phyloP scores from a whole-genome alignment of 768 basidiomycete genomes.

The Pluteus cervinus region DNA sequence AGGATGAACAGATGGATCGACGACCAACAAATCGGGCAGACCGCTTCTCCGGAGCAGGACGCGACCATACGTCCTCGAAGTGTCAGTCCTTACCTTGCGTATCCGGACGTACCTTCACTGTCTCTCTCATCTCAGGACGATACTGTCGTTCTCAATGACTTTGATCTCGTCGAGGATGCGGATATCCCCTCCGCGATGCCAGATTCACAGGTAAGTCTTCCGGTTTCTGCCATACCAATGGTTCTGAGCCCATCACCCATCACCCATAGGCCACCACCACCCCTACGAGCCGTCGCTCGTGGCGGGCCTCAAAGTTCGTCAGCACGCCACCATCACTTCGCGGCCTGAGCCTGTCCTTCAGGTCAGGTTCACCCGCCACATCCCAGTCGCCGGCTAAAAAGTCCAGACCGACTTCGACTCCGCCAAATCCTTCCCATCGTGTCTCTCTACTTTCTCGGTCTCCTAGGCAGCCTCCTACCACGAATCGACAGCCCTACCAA shows the following conservation, averaged over 20 bases:
- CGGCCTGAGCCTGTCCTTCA: constrained; percentile 39
- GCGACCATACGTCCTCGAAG: constrained; percentile 9
- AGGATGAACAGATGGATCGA: constrained; percentile 50
- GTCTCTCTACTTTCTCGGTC: constrained; percentile 36
- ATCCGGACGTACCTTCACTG: constrained; percentile 29
- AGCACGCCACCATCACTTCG: constrained; percentile 32
- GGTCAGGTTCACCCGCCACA: constrained; percentile 34
- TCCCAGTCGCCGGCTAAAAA: no score
- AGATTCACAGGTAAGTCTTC: background rate
- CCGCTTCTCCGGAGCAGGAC: constrained; percentile 9
- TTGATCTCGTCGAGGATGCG: constrained; percentile 45
- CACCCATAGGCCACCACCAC: constrained; percentile 30
- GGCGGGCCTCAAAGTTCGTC: constrained; percentile 29
- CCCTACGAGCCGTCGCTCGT: constrained; percentile 24
- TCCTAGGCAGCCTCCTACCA: constrained; percentile 19
- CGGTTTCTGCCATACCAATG: constrained; percentile 3
- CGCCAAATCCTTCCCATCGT: constrained; percentile 33
- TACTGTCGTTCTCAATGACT: constrained; percentile 32
- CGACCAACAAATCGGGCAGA: constrained; percentile 32
- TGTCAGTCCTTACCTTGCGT: constrained; percentile 35
- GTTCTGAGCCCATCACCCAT: constrained; percentile 9
- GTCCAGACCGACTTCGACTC: constrained; percentile 28
- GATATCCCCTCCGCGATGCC: constrained; percentile 33
- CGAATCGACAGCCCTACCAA: constrained; percentile 17
- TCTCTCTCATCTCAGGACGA: constrained; percentile 19